Evolutionary conservation across 169 alveolate species (phyloP), one percentile per base, ranked within the genome.

Genomic region (Plasmodium gonderi): DNA sequence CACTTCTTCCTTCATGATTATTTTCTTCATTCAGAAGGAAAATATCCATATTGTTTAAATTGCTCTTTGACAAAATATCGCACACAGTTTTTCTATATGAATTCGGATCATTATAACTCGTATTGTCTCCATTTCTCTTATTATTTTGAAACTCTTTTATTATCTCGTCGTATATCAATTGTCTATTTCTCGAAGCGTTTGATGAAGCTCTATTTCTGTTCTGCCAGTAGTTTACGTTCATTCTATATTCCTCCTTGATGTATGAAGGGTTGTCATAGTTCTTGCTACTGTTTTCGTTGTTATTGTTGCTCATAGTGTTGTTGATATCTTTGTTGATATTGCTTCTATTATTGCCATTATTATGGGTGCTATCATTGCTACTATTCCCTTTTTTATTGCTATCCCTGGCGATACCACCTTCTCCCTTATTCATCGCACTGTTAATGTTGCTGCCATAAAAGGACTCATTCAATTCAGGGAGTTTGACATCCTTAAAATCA

Each of bases 401-500:
- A 6, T 29, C 76, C 45, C 49, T 38, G 65, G 31, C 40, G 20
- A 1, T 33, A 9, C 11, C 51, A 7, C 20, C 23, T 29, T 33
- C 60, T 6, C 49, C 51, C 23, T 79, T 51, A 17, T 75, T 85
- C 29, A 72, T 75, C 12, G 54, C 78, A 20, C 79, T 49, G 23
- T 26, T 60, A 20, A 72, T 74, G 9, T 85, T 75, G n/a, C 72
- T 45, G 8, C 79, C 65, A 45, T 68, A 85, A 40, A 83, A 64
- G 0, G 38, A 33, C 23, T 67, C 92, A n/a, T 44, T 83, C 54
- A 72, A 69, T 14, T 83, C 92, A 7, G 92, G 92, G 11, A 85
- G 79, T 29, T 75, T 85, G 8, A 85, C 69, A 26, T 85, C 38
- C 20, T 74, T 74, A 33, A 49, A 85, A 51, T 85, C 92, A 78